Evolutionary conservation across 2,329 filamentous ascomycete genomes (phyloP).

Genomic region (Phaeosphaeriaceae sp.): DNA sequence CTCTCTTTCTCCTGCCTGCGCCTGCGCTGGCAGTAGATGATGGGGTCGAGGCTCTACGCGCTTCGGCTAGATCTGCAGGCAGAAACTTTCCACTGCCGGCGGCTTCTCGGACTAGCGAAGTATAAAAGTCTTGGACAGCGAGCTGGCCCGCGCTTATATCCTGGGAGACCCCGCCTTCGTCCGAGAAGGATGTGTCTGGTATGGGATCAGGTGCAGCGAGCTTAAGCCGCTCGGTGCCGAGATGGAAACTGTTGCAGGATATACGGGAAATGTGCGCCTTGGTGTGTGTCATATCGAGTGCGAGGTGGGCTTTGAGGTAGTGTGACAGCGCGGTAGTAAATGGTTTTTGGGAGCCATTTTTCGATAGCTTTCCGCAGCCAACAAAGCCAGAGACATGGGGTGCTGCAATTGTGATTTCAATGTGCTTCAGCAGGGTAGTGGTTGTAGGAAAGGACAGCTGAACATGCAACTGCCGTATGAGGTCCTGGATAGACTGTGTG

Average conservation of each 20-base stretch:
- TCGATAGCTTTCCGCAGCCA: constrained; percentile 30
- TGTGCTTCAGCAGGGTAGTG: constrained; percentile 46
- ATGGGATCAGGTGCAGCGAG: constrained; percentile 37
- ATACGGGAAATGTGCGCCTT: constrained; percentile 51
- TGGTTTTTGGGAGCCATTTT: constrained; percentile 25
- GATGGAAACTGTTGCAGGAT: constrained; percentile 50
- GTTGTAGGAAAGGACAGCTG: constrained; percentile 43
- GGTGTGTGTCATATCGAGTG: constrained; percentile 49
- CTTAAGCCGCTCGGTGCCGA: constrained; percentile 51
- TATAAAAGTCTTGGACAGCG: constrained; percentile 41
- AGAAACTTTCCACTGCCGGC: constrained; percentile 41
- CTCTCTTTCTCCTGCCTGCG: constrained; percentile 31
- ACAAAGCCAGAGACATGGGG: constrained; percentile 49
- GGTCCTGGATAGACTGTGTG: constrained; percentile 37
- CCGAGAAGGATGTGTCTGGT: constrained; percentile 31
- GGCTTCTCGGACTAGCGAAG: constrained; percentile 40
- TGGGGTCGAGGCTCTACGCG: constrained; percentile 26
- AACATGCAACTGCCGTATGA: constrained; percentile 43
- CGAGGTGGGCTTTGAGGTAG: constrained; percentile 51
- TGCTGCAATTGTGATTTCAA: constrained; percentile 52
- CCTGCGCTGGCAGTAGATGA: constrained; percentile 29
- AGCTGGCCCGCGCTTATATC: constrained; percentile 40
- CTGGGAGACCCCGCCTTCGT: constrained; percentile 25
- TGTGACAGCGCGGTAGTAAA: constrained; percentile 50
- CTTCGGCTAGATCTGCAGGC: constrained; percentile 20